Percentiles rank a stretch among this genome's conserved stretches.
These are phyloP conservation scores for Jatropha multifida DNA, from an alignment of 441 rosid genomes.

Conservation along the genomic window DNA sequence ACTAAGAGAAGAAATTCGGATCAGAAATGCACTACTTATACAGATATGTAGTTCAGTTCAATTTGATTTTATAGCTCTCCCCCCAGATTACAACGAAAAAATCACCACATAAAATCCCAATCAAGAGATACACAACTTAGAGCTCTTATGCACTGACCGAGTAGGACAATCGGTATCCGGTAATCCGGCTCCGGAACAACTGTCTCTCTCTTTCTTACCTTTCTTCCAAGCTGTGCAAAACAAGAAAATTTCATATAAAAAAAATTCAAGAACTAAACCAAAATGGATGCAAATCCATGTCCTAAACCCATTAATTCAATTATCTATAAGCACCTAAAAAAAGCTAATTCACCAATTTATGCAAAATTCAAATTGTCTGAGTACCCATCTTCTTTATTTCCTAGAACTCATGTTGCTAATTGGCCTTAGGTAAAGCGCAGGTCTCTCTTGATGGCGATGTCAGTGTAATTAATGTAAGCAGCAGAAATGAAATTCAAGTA, in stretches of 20 bases:
- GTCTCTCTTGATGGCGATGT: too few relatives aligned
- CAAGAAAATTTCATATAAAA: slow-evolving; percentile 13
- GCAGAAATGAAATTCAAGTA: not conserved
- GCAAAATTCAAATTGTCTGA: not conserved
- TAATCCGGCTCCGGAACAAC: slow-evolving; percentile 73
- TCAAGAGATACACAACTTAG: not conserved
- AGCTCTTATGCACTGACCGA: slow-evolving; percentile 39
- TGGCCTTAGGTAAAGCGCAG: too few relatives aligned
- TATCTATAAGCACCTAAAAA: not conserved
- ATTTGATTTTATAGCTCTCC: not conserved
- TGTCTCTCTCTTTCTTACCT: slow-evolving; percentile 48
- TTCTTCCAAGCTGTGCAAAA: slow-evolving; percentile 59
- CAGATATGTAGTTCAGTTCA: not conserved
- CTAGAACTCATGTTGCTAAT: too few relatives aligned
- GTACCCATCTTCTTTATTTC: too few relatives aligned
- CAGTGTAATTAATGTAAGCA: not conserved
- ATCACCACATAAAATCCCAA: not conserved
- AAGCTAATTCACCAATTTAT: not conserved
- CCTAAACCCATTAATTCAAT: slow-evolving; percentile 13
- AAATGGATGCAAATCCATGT: slow-evolving; percentile 9
- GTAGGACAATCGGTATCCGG: slow-evolving; percentile 55
- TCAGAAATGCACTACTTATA: not conserved
- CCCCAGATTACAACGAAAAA: not conserved
- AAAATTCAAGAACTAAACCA: not conserved
- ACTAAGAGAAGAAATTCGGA: slow-evolving; percentile 5